phyloP scores from a whole-genome alignment of 164 flowering plant species.

The Aristolochia contorta region DNA sequence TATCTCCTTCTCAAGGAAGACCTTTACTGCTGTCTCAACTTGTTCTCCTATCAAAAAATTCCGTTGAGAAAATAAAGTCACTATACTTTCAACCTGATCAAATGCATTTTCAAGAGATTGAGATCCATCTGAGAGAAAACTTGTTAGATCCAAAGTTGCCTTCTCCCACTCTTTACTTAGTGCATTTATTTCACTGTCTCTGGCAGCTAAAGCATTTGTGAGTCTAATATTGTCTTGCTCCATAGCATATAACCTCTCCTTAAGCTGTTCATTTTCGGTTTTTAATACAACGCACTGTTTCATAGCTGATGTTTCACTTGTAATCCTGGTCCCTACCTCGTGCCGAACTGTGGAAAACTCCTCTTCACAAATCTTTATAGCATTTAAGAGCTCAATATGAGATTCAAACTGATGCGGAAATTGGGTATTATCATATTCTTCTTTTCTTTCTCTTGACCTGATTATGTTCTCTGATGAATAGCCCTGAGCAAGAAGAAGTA shows the following conservation, averaged over 20 bases:
- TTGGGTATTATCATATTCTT: constrained; percentile 11
- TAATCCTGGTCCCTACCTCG: constrained; percentile 15
- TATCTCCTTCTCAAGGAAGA: constrained; percentile 55
- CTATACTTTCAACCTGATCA: constrained; percentile 45
- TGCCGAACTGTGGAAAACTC: constrained; percentile 43
- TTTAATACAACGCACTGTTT: constrained; percentile 3
- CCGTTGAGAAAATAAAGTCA: constrained; percentile 43
- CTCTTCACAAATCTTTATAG: constrained; percentile 48
- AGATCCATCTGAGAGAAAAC: constrained; percentile 60
- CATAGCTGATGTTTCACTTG: neutral
- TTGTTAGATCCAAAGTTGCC: constrained; percentile 56
- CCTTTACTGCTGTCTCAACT: constrained; percentile 47
- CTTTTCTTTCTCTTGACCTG: constrained; percentile 15
- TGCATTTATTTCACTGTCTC: constrained; percentile 37
- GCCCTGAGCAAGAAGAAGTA: constrained; percentile 15
- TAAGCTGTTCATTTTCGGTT: constrained; percentile 17
- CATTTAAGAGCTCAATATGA: constrained; percentile 6
- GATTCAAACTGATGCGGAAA: constrained; percentile 7
- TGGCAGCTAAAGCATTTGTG: constrained; percentile 27
- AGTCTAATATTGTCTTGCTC: constrained; percentile 44
- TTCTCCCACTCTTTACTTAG: constrained; percentile 56
- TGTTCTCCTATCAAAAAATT: constrained; percentile 41
- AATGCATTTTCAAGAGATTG: constrained; percentile 60
- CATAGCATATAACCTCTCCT: constrained; percentile 27
- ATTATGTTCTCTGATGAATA: constrained; percentile 29